Base-by-base conservation (phyloP, 345 rosid genomes). In the Syzygium aromaticum region DNA sequence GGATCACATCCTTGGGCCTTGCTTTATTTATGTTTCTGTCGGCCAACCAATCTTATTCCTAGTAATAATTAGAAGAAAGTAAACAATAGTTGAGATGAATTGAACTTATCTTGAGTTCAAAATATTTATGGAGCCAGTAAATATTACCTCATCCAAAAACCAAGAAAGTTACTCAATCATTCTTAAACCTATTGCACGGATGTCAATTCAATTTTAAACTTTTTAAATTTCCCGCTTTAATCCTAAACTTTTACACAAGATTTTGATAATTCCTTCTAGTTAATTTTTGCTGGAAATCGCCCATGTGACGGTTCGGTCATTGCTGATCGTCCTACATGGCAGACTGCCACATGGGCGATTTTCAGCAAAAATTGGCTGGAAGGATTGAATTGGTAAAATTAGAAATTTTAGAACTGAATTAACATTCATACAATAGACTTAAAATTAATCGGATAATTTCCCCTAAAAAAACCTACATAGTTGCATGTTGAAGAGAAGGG, bases 161-260 rank as follows among this genome's bases (percentile, higher is more conserved):
- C 2, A 5, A 9, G 2, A 38, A 73, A 73, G 38, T 19, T 21
- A 38, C 14, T 25, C 2, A 0, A 17, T 67, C 3, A 0, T 0
- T 19, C 5, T 2, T 57, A 57, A 57, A 57, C 2, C 11, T 38
- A 73, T 38, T 33, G 14, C 10, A 17, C 21, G 0, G 5, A 38
- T 17, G 0, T 4, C 2, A 73, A 19, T 19, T 4, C 4, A 9
- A 0, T 73, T 11, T 0, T 73, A 73, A 33, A 33, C 0, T 2
- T 73, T 73, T 38, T 4, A 17, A 33, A 4, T 0, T 73, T 19
- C 6, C 10, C 15, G 38, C 17, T 33, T 73, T 73, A 33, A 6
- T 73, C 6, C 5, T 64, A 19, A 73, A 73, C 0, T 5, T 64
- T 64, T 64, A 11, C 12, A 5, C 21, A 9, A 67, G 6, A 33